A percentile compares a stretch with the other conserved stretches of the same genome.
phyloP scores from a whole-genome alignment of 331 rosid genomes.

The Rosa hybrid region DNA sequence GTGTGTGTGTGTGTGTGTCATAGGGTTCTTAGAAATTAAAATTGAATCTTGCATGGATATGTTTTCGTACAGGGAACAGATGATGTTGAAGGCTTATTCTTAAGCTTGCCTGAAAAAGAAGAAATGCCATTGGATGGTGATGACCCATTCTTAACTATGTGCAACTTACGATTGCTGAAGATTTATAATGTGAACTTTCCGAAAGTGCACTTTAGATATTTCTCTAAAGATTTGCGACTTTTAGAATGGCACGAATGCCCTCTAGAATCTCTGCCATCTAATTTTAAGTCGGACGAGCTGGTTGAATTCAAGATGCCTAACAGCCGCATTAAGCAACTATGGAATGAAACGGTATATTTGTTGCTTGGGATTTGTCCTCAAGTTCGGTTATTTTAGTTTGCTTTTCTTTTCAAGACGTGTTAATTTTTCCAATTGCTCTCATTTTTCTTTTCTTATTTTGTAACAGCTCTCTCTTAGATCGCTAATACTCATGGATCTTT shows the following conservation, averaged over 20 bases:
- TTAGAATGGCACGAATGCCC: constrained; percentile 2
- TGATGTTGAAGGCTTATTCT: not conserved
- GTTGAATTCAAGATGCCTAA: not conserved
- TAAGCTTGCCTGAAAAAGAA: not conserved
- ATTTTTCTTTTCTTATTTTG: not conserved
- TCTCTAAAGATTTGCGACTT: not conserved
- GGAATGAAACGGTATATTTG: not conserved
- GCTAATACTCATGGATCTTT: not conserved
- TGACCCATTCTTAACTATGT: not conserved
- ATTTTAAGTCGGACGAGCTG: not conserved
- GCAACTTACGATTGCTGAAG: constrained; percentile 4
- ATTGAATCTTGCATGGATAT: not conserved
- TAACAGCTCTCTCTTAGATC: not conserved
- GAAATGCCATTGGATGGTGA: not conserved
- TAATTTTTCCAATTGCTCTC: too few species aligned
- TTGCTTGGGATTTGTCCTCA: not conserved
- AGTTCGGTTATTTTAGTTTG: not conserved
- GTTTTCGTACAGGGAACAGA: not conserved
- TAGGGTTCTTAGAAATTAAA: not conserved
- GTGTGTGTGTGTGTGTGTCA: too few species aligned
- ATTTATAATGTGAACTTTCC: not conserved
- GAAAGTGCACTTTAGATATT: not conserved
- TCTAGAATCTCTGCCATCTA: not conserved
- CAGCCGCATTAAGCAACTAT: not conserved
- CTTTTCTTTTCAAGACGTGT: not conserved